Percentiles rank a stretch among this genome's conserved stretches.
Conservation (phyloP, 352 stramenopile species). For the Phytopythium sindhum region DNA sequence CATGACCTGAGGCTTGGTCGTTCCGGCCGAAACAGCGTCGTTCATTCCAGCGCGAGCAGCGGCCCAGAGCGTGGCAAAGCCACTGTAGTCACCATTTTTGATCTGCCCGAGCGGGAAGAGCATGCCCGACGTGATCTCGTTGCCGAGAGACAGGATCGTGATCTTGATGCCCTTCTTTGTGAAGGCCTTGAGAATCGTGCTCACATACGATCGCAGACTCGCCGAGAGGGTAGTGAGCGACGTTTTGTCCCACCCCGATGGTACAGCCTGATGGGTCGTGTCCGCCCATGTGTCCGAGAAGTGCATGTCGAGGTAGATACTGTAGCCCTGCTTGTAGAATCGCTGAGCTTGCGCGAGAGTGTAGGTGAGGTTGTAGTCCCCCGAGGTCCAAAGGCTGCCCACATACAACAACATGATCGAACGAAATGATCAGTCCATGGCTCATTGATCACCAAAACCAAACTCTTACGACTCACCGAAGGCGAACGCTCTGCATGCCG, state of each 20-base stretch:
- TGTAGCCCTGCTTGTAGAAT: constrained; percentile 19
- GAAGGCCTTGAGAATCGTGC: constrained; percentile 23
- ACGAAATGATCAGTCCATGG: not conserved
- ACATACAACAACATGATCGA: constrained; percentile 11
- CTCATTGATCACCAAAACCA: not conserved
- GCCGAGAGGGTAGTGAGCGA: constrained; percentile 12
- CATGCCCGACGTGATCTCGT: constrained; percentile 30
- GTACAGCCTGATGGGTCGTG: constrained; percentile 17
- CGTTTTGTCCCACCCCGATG: constrained; percentile 17
- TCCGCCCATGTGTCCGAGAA: constrained; percentile 34
- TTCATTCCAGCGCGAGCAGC: constrained; percentile 18
- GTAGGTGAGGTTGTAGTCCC: constrained; percentile 27
- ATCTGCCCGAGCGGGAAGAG: constrained; percentile 24
- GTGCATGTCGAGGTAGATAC: constrained; percentile 32
- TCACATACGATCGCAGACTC: constrained; percentile 23
- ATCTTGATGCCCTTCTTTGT: constrained; percentile 23
- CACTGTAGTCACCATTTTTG: constrained; percentile 18
- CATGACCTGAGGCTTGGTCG: constrained; percentile 27
- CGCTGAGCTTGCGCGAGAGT: constrained; percentile 21
- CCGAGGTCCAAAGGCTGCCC: constrained; percentile 24
- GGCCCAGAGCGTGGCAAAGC: constrained; percentile 26
- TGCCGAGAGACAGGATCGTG: constrained; percentile 28
- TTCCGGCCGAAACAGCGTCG: constrained; percentile 22
- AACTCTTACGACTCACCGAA: constrained; percentile 21
- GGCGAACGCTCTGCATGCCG: constrained; percentile 29